phyloP scores from a whole-genome alignment of 108 stramenopile species.

The Pseudonitzschia multiseries region DNA sequence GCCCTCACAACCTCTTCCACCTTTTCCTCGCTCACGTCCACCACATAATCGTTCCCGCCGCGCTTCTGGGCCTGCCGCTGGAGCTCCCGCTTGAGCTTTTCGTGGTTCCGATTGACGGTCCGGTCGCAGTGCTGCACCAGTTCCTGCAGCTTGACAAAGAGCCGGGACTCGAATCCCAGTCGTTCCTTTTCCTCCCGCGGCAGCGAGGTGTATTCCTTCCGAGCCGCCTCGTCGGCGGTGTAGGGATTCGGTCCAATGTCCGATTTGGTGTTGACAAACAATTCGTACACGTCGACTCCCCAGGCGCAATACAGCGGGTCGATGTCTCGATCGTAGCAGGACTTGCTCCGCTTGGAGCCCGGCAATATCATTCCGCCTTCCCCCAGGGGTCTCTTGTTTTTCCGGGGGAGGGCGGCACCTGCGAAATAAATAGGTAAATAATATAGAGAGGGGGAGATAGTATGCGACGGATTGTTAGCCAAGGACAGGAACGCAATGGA shows the following conservation, averaged over 20 bases:
- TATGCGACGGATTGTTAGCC: neutral
- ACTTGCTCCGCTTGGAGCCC: conserved; percentile 45
- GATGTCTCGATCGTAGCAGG: conserved; percentile 82
- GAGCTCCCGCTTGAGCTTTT: conserved; percentile 77
- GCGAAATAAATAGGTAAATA: neutral
- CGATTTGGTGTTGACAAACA: conserved; percentile 88
- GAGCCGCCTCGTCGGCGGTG: conserved; percentile 63
- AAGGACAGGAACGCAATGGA: neutral
- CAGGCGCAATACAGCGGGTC: conserved; percentile 88
- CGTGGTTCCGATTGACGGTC: conserved; percentile 71
- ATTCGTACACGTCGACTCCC: conserved; percentile 86
- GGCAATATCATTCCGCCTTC: conserved; percentile 41
- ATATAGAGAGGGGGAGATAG: neutral
- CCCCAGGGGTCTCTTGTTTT: conserved; percentile 23
- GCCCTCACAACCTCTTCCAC: conserved; percentile 60
- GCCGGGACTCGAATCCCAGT: conserved; percentile 69
- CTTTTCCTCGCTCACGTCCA: conserved; percentile 53
- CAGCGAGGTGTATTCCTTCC: conserved; percentile 59
- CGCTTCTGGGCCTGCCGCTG: conserved; percentile 53
- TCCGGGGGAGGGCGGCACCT: conserved; percentile 45
- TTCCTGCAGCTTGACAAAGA: conserved; percentile 73
- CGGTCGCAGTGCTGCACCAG: conserved; percentile 79
- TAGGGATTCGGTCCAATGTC: conserved; percentile 78
- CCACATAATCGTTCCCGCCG: conserved; percentile 51
- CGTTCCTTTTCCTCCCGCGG: conserved; percentile 77